A percentile compares a stretch with the other conserved stretches of the same genome.
phyloP scores from a whole-genome alignment of 345 rosid genomes.

The Firmiana major region DNA sequence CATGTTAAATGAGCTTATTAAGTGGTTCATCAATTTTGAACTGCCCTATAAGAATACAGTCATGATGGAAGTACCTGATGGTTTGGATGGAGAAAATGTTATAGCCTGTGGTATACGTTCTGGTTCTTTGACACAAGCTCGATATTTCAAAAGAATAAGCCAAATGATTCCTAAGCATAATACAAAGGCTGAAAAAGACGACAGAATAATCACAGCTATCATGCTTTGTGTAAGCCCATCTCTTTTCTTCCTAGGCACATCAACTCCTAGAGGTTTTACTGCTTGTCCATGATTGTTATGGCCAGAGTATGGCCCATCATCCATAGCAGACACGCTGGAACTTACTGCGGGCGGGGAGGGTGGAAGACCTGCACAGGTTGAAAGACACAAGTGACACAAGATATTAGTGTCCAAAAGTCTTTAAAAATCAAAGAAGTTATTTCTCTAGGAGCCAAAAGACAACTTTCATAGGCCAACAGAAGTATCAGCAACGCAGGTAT shows the following conservation, averaged over 20 bases:
- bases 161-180: conserved; percentile 35
- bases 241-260: conserved; percentile 37
- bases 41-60: background rate
- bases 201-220: conserved; percentile 44
- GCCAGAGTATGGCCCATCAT: conserved; percentile 38
- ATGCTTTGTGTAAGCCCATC: conserved; percentile 34
- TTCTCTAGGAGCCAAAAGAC: background rate
- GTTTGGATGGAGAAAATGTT: conserved; percentile 29
- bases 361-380: background rate
- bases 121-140: conserved; percentile 22
- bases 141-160: conserved; percentile 32
- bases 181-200: conserved; percentile 41
- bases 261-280: conserved; percentile 60
- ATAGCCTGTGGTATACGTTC: conserved; percentile 19
- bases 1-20: background rate
- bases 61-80: conserved; percentile 34
- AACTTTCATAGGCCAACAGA: background rate
- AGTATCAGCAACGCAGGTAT: background rate
- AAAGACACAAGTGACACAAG: background rate
- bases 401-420: background rate
- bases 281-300: conserved; percentile 27
- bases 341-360: background rate
- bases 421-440: background rate
- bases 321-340: conserved; percentile 19
- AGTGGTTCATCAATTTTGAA: background rate